Base-by-base conservation (phyloP, 495 filamentous ascomycete species). In the Mytilinidion resinicola region DNA sequence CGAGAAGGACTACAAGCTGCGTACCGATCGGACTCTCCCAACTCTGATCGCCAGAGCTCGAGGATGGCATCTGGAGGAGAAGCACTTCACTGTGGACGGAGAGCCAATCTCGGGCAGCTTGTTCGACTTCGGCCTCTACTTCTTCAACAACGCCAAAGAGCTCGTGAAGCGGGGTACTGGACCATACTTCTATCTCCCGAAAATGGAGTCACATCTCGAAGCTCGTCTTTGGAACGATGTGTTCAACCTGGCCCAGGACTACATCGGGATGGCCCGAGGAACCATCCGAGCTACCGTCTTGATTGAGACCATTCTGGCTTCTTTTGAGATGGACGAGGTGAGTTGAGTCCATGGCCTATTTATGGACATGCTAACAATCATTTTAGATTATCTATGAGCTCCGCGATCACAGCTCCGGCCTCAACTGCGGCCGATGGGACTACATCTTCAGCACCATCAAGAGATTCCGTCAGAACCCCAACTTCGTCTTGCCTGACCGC, bases 391-490 rank as follows among this genome's bases (percentile, higher is more conserved):
- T 99, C 74, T 99, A 96, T 77, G 93, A 99, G 75, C 86, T 99
- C 61, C 89, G 93, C 38, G 92, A 97, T 70, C 93, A 99, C 79
- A 90, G 85, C 74, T 87, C 93, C 10, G 93, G 93, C 53, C 81
- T 99, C 62, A 99, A 99, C 81, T 99, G 93, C 74, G 93, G 93
- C 51, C 87, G 93, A 51, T 99, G 93, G 93, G 93, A 99, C 71
- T 99, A 99, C 80, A 97, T 99, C 77, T 98, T 99, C 80, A 92
- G 86, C 73, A 89, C 93, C 69, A 99, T 99, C 80, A 99, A 99
- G 82, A 96, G 96, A 76, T 96, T 97, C 85, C 88, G 95, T 66
- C 83, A 96, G 63, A 91, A 96, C 78, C 77, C 88, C 60, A 83
- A 85, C 70, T 99, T 96, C 71, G 84, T 97, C 57, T 84, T 99